These are phyloP conservation scores for Mortierella sp. DNA, from an alignment of 371 early-diverging fungal species.

Conservation along the genomic window DNA sequence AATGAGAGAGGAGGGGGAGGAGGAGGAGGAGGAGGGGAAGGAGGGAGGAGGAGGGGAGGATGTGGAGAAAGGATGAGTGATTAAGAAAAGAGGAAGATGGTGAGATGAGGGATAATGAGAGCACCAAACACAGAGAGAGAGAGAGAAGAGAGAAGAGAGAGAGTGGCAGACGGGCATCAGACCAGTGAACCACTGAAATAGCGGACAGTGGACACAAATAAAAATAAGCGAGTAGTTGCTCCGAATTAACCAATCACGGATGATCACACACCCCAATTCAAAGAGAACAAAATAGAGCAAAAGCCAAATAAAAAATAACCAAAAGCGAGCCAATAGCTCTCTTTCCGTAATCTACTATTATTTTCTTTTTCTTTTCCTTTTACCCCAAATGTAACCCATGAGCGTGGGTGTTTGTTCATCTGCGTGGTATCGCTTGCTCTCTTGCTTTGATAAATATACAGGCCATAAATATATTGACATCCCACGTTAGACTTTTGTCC, in stretches of 20 bases:
- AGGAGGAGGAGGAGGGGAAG: not conserved
- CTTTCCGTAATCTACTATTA: too few species aligned
- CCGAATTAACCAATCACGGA: conserved; percentile 1
- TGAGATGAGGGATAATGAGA: conserved; percentile 1
- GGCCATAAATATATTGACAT: too few species aligned
- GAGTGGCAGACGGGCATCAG: not conserved
- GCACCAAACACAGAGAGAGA: not conserved
- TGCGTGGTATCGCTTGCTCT: too few species aligned
- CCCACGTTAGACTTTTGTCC: not conserved
- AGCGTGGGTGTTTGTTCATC: too few species aligned
- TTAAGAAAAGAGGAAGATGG: not conserved
- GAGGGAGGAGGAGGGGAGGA: not conserved
- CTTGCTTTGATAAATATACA: too few species aligned
- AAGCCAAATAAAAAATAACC: not conserved
- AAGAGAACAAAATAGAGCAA: not conserved
- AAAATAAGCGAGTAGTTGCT: conserved; percentile 1
- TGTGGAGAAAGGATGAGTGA: not conserved
- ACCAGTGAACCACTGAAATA: not conserved
- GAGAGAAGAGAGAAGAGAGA: not conserved
- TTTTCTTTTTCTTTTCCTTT: too few species aligned
- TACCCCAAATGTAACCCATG: too few species aligned
- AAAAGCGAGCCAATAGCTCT: too few species aligned
- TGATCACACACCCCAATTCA: conserved; percentile 1
- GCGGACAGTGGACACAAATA: conserved; percentile 1
- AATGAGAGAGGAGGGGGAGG: conserved; percentile 1